Evolutionary conservation across 139 green algal genomes (phyloP), one percentile per base, ranked within the genome.

Genomic region (Closterium sp.): DNA sequence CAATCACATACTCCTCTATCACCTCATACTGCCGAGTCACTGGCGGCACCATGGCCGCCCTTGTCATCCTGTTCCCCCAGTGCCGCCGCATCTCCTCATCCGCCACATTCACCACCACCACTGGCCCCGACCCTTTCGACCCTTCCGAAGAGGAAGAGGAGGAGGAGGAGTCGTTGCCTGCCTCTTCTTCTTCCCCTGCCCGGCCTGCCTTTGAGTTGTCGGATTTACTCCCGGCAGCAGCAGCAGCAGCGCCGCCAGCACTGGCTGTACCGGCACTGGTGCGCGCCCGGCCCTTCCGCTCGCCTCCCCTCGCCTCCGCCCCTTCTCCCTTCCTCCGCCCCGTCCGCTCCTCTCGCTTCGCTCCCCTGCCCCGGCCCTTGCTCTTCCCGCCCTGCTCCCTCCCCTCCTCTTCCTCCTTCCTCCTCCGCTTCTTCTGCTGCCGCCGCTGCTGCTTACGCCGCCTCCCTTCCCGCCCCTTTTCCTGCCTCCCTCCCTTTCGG

Each of bases 51-150:
- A 93, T 94, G 24, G 92, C 89, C 0, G 89, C 89, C 19, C 86
- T 92, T 7, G 79, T 92, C 92, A 94, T 94, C 34, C 38, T 92
- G 89, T 93, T 93, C 11, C 92, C 92, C 92, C 92, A 92, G 29
- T 91, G 90, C 7, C 87, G 86, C 30, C 88, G 3, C 62, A 79
- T 79, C 62, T 79, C 62, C 62, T 79, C 86, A 79, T 79, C 62
- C 2, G 62, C 62, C 19, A 79, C 62, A 24, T 79, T 79, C 62
- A 79, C 62, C 62, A 79, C 62, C 19, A 79, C 62, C 62, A 79
- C 62, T 6, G 62, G 62, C 17, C 62, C 62, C 62, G 17, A 79
- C 11, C 62, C 62, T 13, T 79, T 79, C 10, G 62, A 79, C 62
- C 62, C 62, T 79, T 79, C 62, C 5, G 62, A 79, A 13, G 62